Conservation (phyloP, 257 asterid species). For the Apocynum venetum region DNA sequence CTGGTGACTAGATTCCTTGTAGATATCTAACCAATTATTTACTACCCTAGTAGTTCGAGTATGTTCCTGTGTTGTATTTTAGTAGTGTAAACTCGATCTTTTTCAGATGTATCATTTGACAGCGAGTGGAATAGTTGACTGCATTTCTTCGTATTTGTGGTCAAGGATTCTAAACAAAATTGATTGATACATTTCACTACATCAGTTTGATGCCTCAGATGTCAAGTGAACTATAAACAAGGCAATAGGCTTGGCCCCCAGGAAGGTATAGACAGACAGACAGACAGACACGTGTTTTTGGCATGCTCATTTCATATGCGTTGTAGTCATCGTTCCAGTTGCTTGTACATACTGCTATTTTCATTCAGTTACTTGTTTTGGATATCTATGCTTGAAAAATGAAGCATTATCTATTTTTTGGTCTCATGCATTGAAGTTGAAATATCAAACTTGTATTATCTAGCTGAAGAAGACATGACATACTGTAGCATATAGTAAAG, state of each 20-base stretch:
- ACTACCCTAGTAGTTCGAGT: constrained; percentile 5
- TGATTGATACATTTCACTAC: not conserved
- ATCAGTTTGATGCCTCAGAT: not conserved
- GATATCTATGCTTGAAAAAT: too few species aligned
- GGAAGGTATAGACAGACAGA: too few species aligned
- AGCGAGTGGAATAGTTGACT: not conserved
- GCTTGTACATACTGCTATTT: too few species aligned
- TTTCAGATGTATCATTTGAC: not conserved
- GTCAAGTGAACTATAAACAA: not conserved
- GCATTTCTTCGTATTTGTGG: not conserved
- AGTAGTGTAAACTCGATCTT: not conserved
- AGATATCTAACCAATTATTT: constrained; percentile 29
- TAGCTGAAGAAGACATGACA: not conserved
- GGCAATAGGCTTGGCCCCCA: too few species aligned
- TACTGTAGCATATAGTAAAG: not conserved
- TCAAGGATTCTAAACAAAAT: not conserved
- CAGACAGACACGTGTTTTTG: too few species aligned
- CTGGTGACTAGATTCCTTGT: constrained; percentile 16
- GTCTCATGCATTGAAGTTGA: not conserved
- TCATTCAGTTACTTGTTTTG: too few species aligned
- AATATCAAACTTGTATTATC: too few species aligned
- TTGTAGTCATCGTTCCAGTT: too few species aligned
- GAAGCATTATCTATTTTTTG: too few species aligned
- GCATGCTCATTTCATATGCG: too few species aligned
- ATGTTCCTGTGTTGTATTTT: not conserved